These are phyloP conservation scores for Trichosporon asahii DNA, from an alignment of 1,284 basidiomycete species.

Conservation along the genomic window DNA sequence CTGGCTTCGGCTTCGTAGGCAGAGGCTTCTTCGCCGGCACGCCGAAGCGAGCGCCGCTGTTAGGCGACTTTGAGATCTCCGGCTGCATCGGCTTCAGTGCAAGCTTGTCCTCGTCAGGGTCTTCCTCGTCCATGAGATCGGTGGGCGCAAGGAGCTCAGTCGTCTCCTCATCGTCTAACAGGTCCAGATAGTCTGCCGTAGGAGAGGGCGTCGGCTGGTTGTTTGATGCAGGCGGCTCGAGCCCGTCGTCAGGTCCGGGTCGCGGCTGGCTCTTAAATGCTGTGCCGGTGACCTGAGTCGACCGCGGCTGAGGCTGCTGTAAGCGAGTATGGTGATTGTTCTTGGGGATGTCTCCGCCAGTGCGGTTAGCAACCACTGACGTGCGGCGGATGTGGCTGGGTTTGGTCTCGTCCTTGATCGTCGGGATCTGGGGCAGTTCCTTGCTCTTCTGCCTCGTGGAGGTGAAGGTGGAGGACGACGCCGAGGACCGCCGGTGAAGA, in stretches of 20 bases:
- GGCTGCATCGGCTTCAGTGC: slow-evolving; percentile 18
- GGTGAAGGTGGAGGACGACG: background rate
- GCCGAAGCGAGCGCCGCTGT: slow-evolving; percentile 17
- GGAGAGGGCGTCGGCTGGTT: slow-evolving; percentile 9
- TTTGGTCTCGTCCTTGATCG: background rate
- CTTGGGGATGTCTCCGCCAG: slow-evolving; percentile 34
- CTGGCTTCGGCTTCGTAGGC: slow-evolving; percentile 19
- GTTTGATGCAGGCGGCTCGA: slow-evolving; percentile 7
- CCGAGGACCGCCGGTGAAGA: slow-evolving; percentile 17
- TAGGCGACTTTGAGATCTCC: slow-evolving; percentile 12
- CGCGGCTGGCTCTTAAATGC: slow-evolving; percentile 38
- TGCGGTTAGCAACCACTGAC: slow-evolving; percentile 40
- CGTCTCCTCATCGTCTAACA: slow-evolving; percentile 18
- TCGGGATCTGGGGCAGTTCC: background rate
- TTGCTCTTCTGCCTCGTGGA: background rate
- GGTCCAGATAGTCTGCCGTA: slow-evolving; percentile 21
- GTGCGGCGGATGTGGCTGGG: slow-evolving; percentile 17
- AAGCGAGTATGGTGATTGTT: background rate
- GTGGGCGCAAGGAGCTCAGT: background rate
- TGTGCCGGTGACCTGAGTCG: slow-evolving; percentile 51
- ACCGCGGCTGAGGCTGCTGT: slow-evolving; percentile 32
- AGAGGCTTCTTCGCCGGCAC: slow-evolving; percentile 17
- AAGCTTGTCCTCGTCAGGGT: slow-evolving; percentile 11
- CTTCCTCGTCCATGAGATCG: slow-evolving; percentile 22
- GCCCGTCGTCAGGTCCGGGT: background rate